Percentiles rank a stretch among this genome's conserved stretches.
These are phyloP conservation scores for Spirogloea muscicola DNA, from an alignment of 139 green algal species.

Conservation along the genomic window DNA sequence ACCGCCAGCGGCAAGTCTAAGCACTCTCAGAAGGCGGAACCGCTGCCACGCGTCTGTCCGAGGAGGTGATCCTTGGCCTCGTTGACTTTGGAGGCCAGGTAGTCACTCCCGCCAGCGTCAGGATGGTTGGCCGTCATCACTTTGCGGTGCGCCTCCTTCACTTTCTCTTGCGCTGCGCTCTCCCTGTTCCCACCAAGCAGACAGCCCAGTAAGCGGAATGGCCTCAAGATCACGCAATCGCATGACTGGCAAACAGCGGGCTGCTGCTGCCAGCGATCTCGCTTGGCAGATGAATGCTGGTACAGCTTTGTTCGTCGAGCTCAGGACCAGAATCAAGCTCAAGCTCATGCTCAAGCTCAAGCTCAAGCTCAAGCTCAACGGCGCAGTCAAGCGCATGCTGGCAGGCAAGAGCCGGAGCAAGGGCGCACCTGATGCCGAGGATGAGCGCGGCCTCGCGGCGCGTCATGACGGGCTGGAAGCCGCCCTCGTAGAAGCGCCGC, in stretches of 20 bases:
- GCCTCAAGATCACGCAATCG: too few species aligned
- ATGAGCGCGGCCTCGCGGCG: constrained; percentile 88
- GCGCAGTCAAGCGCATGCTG: too few species aligned
- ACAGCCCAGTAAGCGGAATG: background rate
- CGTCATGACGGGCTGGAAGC: constrained; percentile 90
- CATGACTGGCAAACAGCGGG: too few species aligned
- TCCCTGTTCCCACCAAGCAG: constrained; percentile 23
- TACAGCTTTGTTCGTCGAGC: too few species aligned
- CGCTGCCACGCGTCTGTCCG: constrained; percentile 22
- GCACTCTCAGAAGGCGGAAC: constrained; percentile 38
- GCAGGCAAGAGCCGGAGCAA: too few species aligned
- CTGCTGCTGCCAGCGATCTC: too few species aligned
- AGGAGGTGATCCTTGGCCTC: constrained; percentile 95
- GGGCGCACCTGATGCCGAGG: constrained; percentile 68
- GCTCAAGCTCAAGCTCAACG: too few species aligned
- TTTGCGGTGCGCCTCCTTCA: constrained; percentile 89
- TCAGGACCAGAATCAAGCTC: too few species aligned
- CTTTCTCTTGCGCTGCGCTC: constrained; percentile 73
- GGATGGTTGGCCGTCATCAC: constrained; percentile 99
- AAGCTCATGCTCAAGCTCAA: too few species aligned
- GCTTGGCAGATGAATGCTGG: too few species aligned
- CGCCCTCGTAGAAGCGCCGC: constrained; percentile 61
- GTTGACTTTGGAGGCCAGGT: constrained; percentile 94
- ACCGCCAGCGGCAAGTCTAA: background rate
- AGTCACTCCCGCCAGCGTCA: constrained; percentile 85